A percentile compares a stretch with the other conserved stretches of the same genome.
phyloP scores from a whole-genome alignment of 148 eudicot genomes.

The Amaranthus hypochondriacus region DNA sequence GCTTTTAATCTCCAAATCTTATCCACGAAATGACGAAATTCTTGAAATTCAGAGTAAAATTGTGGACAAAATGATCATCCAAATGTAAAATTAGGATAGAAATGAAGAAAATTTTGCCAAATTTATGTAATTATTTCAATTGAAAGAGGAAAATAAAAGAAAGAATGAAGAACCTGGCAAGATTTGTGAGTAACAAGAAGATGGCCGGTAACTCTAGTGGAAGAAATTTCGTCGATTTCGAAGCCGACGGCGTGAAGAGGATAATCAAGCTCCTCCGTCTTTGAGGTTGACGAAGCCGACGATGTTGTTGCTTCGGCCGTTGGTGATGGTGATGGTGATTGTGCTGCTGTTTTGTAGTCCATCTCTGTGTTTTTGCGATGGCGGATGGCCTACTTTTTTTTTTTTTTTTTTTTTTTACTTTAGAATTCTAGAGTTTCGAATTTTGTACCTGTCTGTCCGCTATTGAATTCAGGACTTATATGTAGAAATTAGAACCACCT shows the following conservation, averaged over 20 bases:
- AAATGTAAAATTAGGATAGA: not conserved
- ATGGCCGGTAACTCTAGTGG: constrained; percentile 52
- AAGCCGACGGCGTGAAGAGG: constrained; percentile 65
- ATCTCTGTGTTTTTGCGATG: constrained; percentile 11
- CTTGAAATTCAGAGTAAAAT: too few species aligned
- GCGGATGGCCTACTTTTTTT: not conserved
- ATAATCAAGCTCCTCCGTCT: constrained; percentile 41
- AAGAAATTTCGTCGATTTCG: constrained; percentile 44
- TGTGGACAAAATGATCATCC: too few species aligned
- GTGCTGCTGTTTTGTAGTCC: constrained; percentile 28
- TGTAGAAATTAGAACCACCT: too few species aligned
- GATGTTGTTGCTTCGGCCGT: constrained; percentile 12
- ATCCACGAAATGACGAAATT: too few species aligned
- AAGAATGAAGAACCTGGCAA: constrained; percentile 43
- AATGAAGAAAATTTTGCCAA: not conserved
- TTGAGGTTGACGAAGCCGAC: not conserved
- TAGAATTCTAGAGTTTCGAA: too few species aligned
- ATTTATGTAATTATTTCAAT: not conserved
- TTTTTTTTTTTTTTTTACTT: not conserved
- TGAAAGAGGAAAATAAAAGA: not conserved
- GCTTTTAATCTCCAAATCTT: too few species aligned
- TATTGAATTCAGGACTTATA: too few species aligned
- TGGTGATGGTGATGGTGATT: constrained; percentile 19
- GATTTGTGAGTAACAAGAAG: constrained; percentile 55
- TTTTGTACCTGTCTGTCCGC: too few species aligned